These are phyloP conservation scores for Arachis monticola DNA, from an alignment of 331 rosid species.

Conservation along the genomic window DNA sequence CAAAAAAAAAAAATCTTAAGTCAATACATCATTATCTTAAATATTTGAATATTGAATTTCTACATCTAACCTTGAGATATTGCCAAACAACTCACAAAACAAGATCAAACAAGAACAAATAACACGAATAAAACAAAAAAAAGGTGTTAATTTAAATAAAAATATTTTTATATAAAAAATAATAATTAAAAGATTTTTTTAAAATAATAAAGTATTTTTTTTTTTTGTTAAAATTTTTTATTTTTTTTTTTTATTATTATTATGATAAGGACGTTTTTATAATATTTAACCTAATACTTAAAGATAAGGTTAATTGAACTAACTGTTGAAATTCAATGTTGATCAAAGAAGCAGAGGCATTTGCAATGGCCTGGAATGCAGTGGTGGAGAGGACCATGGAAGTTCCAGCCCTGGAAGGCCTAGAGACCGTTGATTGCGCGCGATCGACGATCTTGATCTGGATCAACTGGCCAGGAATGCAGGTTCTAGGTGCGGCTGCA, in stretches of 20 bases:
- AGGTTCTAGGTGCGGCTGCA: slow-evolving; percentile 48
- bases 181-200: too few relatives aligned
- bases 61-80: slow-evolving; percentile 32
- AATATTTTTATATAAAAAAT: too few relatives aligned
- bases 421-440: slow-evolving; percentile 50
- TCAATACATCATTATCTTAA: slow-evolving; percentile 3
- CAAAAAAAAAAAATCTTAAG: neutral
- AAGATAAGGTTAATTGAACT: slow-evolving; percentile 19
- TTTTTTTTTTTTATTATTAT: too few relatives aligned
- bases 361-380: slow-evolving; percentile 64
- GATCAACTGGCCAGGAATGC: slow-evolving; percentile 58
- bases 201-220: too few relatives aligned
- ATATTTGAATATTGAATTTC: slow-evolving; percentile 33
- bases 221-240: too few relatives aligned
- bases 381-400: slow-evolving; percentile 64
- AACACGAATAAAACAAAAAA: too few relatives aligned
- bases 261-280: too few relatives aligned
- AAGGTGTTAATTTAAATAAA: too few relatives aligned
- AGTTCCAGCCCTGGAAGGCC: slow-evolving; percentile 43
- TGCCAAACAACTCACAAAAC: slow-evolving; percentile 26
- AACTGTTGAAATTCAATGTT: slow-evolving; percentile 74
- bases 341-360: slow-evolving; percentile 47
- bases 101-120: too few relatives aligned
- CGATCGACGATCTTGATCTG: slow-evolving; percentile 73
- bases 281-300: neutral